Percentiles rank a stretch among this genome's conserved stretches.
Evolutionary conservation across 2,329 filamentous ascomycete species (phyloP).

Genomic region (Stemphylium lycopersici): DNA sequence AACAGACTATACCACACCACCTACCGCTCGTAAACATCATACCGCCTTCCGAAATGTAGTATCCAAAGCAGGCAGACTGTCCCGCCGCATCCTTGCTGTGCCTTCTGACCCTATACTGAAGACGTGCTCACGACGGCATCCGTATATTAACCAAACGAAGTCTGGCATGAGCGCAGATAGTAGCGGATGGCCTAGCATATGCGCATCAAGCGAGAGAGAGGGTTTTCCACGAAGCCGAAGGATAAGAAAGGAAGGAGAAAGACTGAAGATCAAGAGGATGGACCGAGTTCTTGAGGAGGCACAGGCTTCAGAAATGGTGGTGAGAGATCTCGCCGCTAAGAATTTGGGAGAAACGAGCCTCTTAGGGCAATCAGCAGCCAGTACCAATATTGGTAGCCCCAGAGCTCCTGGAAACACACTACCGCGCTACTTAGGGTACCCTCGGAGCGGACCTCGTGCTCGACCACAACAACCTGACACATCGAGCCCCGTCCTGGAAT

Average conservation of each 20-base stretch:
- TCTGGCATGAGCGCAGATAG: slow-evolving; percentile 3
- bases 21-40: background rate
- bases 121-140: slow-evolving; percentile 13
- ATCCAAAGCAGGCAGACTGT: slow-evolving; percentile 11
- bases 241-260: background rate
- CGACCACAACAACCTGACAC: background rate
- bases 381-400: too few relatives aligned
- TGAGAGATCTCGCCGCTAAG: background rate
- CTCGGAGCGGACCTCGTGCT: background rate
- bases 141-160: background rate
- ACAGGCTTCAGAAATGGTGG: too few relatives aligned
- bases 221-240: background rate
- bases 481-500: background rate
- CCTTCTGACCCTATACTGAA: slow-evolving; percentile 17
- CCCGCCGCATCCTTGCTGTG: slow-evolving; percentile 21
- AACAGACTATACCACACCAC: background rate
- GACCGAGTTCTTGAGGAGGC: background rate
- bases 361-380: background rate
- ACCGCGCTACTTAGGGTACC: background rate
- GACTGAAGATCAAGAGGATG: background rate
- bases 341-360: background rate
- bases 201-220: background rate
- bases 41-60: background rate
- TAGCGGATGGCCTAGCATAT: background rate
- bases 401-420: background rate